Base-by-base conservation (phyloP, 441 rosid species). In the Corymbia citriodora region DNA sequence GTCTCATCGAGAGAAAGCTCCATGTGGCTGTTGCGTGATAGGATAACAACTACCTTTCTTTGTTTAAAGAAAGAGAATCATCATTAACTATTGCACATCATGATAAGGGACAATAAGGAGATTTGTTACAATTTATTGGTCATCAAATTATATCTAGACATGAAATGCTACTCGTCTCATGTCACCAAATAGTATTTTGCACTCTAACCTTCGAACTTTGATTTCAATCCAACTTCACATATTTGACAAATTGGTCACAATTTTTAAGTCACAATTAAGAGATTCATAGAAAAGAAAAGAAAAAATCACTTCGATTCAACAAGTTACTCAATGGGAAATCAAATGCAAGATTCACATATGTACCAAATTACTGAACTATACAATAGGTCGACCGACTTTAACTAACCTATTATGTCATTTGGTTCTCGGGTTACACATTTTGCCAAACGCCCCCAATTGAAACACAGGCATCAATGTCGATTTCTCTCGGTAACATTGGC, bases 81-180 rank as follows among this genome's bases (percentile, higher is more conserved):
- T 0, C 2, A 11, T 2, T 74, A 1, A 36, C 10, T 6, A 36
- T 19, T 2, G 27, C 5, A 0, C 1, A 15, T 36, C 49, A 10
- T 2, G 6, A 0, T 1, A 31, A 19, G 14, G 4, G 5, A 36
- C 49, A 5, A 36, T 15, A 36, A 61, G 8, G 27, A 6, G n/a
- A 25, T 25, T 25, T 4, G n/a, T 25, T 23, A 23, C 10, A 10
- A 23, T n/a, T 25, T 59, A 59, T 27, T 7, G n/a, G 9, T 23
- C 2, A 10, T 59, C n/a, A 59, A 59, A 59, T 57, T 25, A 11
- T 59, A 25, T 59, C 14, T 19, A 59, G 2, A 25, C 65, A 59
- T 7, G 65, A 59, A 23, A 59, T 59, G 5, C 7, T 10, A 59
- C n/a, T 25, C 2, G 6, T 21, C 27, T 11, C 29, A 21, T 10